Percentiles rank a stretch among this genome's conserved stretches.
Conservation (phyloP, 2,329 filamentous ascomycete genomes). For the Cladosporium sp. region DNA sequence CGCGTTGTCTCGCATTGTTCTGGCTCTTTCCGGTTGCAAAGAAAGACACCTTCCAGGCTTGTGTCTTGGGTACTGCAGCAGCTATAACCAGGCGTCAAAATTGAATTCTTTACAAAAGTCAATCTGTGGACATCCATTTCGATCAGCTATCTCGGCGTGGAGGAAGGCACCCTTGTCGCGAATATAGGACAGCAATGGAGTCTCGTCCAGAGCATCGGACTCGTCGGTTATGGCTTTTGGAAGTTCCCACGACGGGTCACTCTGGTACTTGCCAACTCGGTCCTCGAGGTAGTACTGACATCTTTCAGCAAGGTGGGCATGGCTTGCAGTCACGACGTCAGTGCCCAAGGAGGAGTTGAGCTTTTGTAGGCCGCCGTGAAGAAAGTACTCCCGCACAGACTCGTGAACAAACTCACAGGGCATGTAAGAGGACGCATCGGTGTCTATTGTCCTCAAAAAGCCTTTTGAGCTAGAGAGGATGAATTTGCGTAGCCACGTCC, state of each 20-base stretch:
- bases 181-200: neutral
- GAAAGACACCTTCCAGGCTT: neutral
- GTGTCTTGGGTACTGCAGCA: neutral
- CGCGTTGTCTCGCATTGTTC: neutral
- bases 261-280: no score
- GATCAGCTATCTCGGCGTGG: neutral
- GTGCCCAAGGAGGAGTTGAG: neutral
- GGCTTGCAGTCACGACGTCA: neutral
- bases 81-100: neutral
- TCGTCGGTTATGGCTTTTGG: neutral
- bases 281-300: no score
- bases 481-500: no score
- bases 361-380: neutral
- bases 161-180: neutral
- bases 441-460: neutral
- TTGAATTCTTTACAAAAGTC: neutral
- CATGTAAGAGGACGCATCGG: neutral
- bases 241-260: no score
- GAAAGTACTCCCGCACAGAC: neutral
- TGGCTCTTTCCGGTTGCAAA: neutral
- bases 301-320: no score
- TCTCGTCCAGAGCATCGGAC: neutral
- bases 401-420: neutral
- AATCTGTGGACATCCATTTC: neutral
- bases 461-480: no score